Evolutionary conservation across 148 eudicot species (phyloP).

Genomic region (Euryodendron excelsum): DNA sequence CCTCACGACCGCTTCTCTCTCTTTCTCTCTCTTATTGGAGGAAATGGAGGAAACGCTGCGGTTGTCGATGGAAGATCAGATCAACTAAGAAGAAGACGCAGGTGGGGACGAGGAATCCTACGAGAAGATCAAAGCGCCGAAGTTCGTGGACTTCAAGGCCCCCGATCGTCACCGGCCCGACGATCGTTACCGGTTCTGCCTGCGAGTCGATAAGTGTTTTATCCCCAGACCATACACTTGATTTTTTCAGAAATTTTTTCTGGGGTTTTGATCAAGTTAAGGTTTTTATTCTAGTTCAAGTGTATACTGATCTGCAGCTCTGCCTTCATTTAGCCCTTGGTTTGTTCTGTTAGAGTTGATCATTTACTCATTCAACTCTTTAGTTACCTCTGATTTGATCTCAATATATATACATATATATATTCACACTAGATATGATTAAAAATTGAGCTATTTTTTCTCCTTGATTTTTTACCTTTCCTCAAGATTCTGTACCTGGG

Average conservation of each 20-base stretch:
- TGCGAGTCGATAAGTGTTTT: conserved; percentile 14
- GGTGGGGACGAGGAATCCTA: conserved; percentile 56
- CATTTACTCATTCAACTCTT: background rate
- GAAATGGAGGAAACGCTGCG: background rate
- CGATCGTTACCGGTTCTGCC: conserved; percentile 87
- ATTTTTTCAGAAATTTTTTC: background rate
- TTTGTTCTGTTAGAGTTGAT: background rate
- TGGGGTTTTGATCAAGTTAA: background rate
- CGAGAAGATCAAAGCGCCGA: conserved; percentile 86
- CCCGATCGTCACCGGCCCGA: conserved; percentile 56
- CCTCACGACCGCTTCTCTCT: background rate
- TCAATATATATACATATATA: too few relatives aligned
- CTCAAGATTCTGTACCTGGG: too few relatives aligned
- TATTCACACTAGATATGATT: too few relatives aligned
- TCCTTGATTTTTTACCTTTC: background rate
- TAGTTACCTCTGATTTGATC: background rate
- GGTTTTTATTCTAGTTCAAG: background rate
- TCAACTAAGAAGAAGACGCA: background rate
- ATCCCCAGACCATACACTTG: background rate
- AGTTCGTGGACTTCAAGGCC: conserved; percentile 67
- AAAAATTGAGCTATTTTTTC: background rate
- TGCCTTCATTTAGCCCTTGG: background rate
- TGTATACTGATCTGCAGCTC: background rate
- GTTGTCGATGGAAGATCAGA: background rate
- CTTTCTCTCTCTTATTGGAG: background rate